Evolutionary conservation across 108 stramenopile species (phyloP).

Genomic region (Pseudonitzschia multiseries): DNA sequence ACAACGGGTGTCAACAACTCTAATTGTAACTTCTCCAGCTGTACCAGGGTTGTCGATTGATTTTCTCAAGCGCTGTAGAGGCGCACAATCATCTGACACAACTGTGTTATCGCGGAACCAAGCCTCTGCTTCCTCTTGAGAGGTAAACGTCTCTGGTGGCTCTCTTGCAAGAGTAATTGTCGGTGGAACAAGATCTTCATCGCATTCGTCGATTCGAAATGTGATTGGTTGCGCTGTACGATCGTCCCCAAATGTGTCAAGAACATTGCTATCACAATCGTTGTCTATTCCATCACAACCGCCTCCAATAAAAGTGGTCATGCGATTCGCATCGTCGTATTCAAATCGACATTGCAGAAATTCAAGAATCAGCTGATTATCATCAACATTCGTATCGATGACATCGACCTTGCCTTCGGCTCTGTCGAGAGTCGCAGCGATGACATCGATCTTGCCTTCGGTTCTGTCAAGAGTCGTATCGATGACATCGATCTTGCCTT

Average conservation of each 20-base stretch:
- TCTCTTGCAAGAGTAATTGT: not conserved
- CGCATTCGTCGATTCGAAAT: not conserved
- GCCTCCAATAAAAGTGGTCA: conserved; percentile 3
- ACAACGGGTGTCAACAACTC: not conserved
- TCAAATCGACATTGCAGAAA: not conserved
- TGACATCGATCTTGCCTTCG: not conserved
- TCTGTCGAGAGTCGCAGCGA: not conserved
- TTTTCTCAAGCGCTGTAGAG: not conserved
- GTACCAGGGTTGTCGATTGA: not conserved
- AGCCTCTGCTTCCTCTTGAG: not conserved
- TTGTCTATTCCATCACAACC: not conserved
- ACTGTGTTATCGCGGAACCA: not conserved
- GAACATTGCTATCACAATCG: conserved; percentile 4
- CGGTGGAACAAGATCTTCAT: conserved; percentile 8
- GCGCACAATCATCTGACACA: conserved; percentile 4
- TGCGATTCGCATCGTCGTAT: not conserved
- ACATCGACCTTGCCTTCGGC: not conserved
- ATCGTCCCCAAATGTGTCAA: not conserved
- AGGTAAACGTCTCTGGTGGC: not conserved
- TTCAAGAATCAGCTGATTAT: not conserved
- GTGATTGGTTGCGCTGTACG: not conserved
- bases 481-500: not conserved
- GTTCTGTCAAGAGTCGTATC: not conserved
- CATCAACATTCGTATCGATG: not conserved
- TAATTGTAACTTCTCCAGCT: not conserved